phyloP scores from a whole-genome alignment of 495 filamentous ascomycete genomes.

The Aspergillus conjunctus region DNA sequence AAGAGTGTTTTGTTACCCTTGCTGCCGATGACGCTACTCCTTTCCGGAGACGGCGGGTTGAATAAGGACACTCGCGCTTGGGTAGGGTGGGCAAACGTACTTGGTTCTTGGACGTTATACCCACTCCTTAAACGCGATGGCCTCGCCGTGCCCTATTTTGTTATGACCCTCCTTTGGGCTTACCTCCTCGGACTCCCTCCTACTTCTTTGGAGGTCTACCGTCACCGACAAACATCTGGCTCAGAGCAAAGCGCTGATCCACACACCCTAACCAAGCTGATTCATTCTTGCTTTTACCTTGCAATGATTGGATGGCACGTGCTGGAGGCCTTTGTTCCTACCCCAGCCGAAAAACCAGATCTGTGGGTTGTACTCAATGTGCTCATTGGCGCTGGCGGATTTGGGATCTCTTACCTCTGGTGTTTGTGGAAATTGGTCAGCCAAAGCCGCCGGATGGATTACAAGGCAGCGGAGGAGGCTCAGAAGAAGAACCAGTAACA shows the following conservation, averaged over 20 bases:
- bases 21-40: constrained; percentile 84
- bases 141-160: constrained; percentile 78
- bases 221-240: constrained; percentile 40
- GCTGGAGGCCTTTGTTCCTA: constrained; percentile 63
- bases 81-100: constrained; percentile 89
- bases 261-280: constrained; percentile 58
- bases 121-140: constrained; percentile 85
- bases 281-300: constrained; percentile 76
- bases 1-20: constrained; percentile 92
- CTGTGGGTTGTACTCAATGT: constrained; percentile 92
- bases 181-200: constrained; percentile 88
- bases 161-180: constrained; percentile 83
- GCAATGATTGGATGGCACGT: constrained; percentile 80
- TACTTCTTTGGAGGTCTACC: constrained; percentile 67
- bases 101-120: constrained; percentile 93
- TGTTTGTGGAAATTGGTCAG: constrained; percentile 71
- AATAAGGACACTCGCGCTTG: constrained; percentile 76
- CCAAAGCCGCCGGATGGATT: constrained; percentile 52
- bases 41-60: constrained; percentile 75
- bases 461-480: constrained; percentile 29
- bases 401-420: constrained; percentile 87
- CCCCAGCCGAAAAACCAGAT: constrained; percentile 80
- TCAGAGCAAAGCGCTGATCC: constrained; percentile 41
- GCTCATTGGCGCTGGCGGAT: constrained; percentile 79
- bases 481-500: constrained; percentile 48